Conservation (phyloP, 208 protist genomes). For the Trypanosoma rangeli region DNA sequence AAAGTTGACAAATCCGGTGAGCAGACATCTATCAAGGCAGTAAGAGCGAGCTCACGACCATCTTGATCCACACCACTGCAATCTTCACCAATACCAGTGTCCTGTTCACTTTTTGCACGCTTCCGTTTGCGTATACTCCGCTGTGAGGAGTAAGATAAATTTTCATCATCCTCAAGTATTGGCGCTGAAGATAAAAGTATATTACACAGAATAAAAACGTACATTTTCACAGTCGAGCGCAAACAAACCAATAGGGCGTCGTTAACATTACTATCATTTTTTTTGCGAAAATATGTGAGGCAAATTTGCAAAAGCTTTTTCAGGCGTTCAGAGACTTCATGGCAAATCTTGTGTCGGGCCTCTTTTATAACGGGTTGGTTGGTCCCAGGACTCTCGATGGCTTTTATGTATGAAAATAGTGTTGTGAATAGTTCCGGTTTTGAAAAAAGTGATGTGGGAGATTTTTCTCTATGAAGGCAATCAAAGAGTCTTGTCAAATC, state of each 20-base stretch:
- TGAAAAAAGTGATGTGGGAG: slow-evolving; percentile 76
- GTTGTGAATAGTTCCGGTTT: slow-evolving; percentile 67
- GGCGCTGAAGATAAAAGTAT: slow-evolving; percentile 56
- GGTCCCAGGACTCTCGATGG: slow-evolving; percentile 41
- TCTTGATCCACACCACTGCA: slow-evolving; percentile 87
- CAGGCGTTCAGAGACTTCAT: slow-evolving; percentile 79
- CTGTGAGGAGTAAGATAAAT: slow-evolving; percentile 32
- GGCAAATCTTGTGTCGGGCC: slow-evolving; percentile 87
- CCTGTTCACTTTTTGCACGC: slow-evolving; percentile 38
- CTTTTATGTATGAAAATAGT: slow-evolving; percentile 78
- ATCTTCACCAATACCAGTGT: slow-evolving; percentile 79
- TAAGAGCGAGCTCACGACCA: slow-evolving; percentile 82
- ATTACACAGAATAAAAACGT: slow-evolving; percentile 78
- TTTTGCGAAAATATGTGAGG: slow-evolving; percentile 64
- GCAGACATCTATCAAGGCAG: slow-evolving; percentile 74
- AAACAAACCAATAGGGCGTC: slow-evolving; percentile 55
- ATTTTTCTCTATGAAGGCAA: slow-evolving; percentile 76
- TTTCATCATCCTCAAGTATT: slow-evolving; percentile 54
- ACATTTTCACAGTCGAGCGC: slow-evolving; percentile 88
- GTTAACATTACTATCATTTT: slow-evolving; percentile 30
- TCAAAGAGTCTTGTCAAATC: slow-evolving; percentile 82
- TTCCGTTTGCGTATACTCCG: slow-evolving; percentile 33
- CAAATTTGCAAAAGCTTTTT: slow-evolving; percentile 85
- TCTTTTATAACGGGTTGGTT: slow-evolving; percentile 44
- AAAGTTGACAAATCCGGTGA: slow-evolving; percentile 59